Evolutionary conservation across 768 basidiomycete species (phyloP).

Genomic region (Suillus variegatus): DNA sequence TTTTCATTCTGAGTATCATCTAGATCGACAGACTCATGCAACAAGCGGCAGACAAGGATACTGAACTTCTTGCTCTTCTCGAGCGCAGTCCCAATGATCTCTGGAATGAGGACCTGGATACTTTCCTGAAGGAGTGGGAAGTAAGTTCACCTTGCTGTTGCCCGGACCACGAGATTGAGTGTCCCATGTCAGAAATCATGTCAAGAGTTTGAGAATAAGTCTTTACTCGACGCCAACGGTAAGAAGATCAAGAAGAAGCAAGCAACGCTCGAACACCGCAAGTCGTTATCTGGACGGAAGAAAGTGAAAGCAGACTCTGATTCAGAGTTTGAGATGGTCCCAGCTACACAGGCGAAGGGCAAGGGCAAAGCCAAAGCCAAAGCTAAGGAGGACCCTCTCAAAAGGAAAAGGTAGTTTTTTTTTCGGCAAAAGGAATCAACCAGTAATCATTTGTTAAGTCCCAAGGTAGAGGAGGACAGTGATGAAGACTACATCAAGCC

Average conservation of each 20-base stretch:
- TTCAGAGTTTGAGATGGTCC: conserved; percentile 36
- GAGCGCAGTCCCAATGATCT: conserved; percentile 77
- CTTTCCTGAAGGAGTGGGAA: conserved; percentile 83
- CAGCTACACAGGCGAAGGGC: conserved; percentile 32
- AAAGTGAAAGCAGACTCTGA: conserved; percentile 40
- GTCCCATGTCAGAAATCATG: conserved; percentile 36
- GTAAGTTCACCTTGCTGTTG: conserved; percentile 45
- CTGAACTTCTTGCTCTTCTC: conserved; percentile 75
- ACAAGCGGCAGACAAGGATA: conserved; percentile 82
- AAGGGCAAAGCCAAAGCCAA: conserved; percentile 50
- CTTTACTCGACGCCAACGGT: conserved; percentile 45
- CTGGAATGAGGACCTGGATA: conserved; percentile 90
- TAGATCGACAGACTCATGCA: conserved; percentile 83
- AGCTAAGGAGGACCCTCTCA: conserved; percentile 36
- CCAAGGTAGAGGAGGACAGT: conserved; percentile 35
- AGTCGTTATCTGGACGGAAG: conserved; percentile 46
- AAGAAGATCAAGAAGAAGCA: conserved; percentile 62
- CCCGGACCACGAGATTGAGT: conserved; percentile 6
- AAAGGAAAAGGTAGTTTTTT: conserved; percentile 65
- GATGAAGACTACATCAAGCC: conserved; percentile 48
- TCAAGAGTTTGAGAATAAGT: conserved; percentile 45
- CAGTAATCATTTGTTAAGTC: conserved; percentile 27
- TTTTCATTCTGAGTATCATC: conserved; percentile 11
- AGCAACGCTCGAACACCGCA: conserved; percentile 52
- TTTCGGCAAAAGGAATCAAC: conserved; percentile 11